Evolutionary conservation across 1,284 basidiomycete genomes (phyloP).

Genomic region (Sporisorium reilianum): DNA sequence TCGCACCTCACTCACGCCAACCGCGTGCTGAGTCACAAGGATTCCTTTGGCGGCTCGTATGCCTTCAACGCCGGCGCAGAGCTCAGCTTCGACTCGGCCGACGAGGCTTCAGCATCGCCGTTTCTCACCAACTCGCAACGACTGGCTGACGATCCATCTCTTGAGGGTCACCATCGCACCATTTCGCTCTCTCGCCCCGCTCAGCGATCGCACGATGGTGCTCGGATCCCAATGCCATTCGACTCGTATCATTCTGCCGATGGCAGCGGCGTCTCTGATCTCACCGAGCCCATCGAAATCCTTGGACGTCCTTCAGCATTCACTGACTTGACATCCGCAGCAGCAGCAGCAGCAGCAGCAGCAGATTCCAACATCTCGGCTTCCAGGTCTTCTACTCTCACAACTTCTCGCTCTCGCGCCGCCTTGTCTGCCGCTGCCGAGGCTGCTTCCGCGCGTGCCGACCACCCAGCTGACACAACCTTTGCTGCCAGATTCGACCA

Average conservation of each 20-base stretch:
- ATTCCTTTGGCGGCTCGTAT: constrained; percentile 46
- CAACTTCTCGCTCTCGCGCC: constrained; percentile 17
- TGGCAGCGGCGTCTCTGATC: constrained; percentile 11
- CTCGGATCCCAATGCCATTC: background rate
- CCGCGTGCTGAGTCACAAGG: constrained; percentile 42
- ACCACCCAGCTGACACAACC: constrained; percentile 25
- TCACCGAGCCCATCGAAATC: constrained; percentile 38
- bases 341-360: too few species aligned
- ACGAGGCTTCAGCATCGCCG: constrained; percentile 15
- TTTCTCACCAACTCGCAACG: constrained; percentile 3
- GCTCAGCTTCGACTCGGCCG: constrained; percentile 19
- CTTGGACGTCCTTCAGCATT: constrained; percentile 28
- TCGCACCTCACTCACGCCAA: constrained; percentile 25
- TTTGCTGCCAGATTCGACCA: constrained; percentile 27
- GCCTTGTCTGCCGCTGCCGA: constrained; percentile 31
- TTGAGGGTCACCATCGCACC: constrained; percentile 27
- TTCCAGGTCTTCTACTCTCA: constrained; percentile 10
- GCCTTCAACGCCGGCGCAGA: constrained; percentile 20
- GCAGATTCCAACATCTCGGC: too few species aligned
- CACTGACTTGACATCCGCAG: background rate
- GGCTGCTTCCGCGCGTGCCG: constrained; percentile 11
- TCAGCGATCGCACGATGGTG: constrained; percentile 4
- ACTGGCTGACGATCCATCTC: background rate
- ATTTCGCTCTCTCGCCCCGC: constrained; percentile 26
- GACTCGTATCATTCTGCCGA: background rate